Base-by-base conservation (phyloP, 2,329 filamentous ascomycete genomes). In the Gnomoniopsis smithogilvyi region DNA sequence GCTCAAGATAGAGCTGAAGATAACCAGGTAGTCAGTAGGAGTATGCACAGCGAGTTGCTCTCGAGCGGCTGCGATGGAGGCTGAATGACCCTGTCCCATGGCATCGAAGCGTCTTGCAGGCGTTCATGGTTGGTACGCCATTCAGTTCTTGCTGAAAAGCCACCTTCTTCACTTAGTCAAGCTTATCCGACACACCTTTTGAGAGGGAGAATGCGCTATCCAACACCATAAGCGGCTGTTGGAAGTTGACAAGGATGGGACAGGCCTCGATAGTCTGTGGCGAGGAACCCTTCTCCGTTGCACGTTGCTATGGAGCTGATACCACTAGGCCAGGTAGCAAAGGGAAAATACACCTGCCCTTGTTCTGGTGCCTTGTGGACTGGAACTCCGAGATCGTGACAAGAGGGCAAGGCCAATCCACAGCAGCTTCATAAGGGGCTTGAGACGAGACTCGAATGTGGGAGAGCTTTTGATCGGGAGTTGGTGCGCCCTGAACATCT, bases 91-190 rank as follows among this genome's bases (percentile, higher is more conserved):
- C 36, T 38, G 36, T 4, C 11, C 22, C 21, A 30, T 52, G 14
- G 2, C n/a, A 36, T 52, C 43, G 34, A 24, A 19, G 21, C n/a
- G 19, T 38, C 41, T 48, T 36, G 30, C 52, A 54, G 34, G 21
- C 24, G 43, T 26, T 54, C 41, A 41, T 34, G 52, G 33, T 54
- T 33, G 52, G 46, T 12, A n/a, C 24, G 34, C n/a, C 21, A 22
- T n/a, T 15, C 52, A 24, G n/a, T 38, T 12, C 48, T 41, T 54
- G 49, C 47, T 36, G 36, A 30, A 15, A 52, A 55, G 41, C 51
- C 59, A 61, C 59, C 59, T 61, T 61, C 59, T 61, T 36, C 34
- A 61, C 52, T 56, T 49, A 59, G 56, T 45, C 59, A 61, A 61
- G 56, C 52, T 55, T 52, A 34, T 34, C 19, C 34, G 33, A 46